Base-by-base conservation (phyloP, 2,329 filamentous ascomycete species). In the Diaporthe vaccinii region DNA sequence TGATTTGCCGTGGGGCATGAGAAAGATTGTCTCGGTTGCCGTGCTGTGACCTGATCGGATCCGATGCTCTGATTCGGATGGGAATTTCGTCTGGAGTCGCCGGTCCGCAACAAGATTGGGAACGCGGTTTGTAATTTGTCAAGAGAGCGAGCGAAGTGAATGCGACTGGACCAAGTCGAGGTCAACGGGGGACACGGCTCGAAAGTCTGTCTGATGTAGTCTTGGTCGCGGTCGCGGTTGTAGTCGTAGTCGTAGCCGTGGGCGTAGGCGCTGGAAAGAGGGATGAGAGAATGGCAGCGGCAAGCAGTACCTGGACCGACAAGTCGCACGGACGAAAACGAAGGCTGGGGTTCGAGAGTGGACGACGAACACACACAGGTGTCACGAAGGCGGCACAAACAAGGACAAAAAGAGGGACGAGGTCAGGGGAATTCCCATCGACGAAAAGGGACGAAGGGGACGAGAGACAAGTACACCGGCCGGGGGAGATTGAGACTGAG, bases 271-370 rank as follows among this genome's bases (percentile, higher is more conserved):
- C 62, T 61, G 22, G 31, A 55, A 39, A 53, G 57, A 72, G 57
- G 44, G 6, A 57, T 31, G 53, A 55, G 57, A 53, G 62, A 68
- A 25, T 36, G 44, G 44, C 62, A 68, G 62, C 62, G 44, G 46
- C 62, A n/a, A 67, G 62, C 62, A 67, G 62, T 51, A 49, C 62
- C 58, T 62, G 57, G 57, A 36, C 57, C n/a, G 55, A 61, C 67
- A 58, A 73, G 44, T 73, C 58, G 70, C 70, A 61, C 70, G 59
- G 57, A 62, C 57, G 70, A 53, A 55, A 72, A 62, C 28, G 57
- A 44, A 36, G 28, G 39, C 44, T 72, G 53, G 69, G 41, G 34
- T 49, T 61, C 34, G 31, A 65, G 49, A 34, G 71, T 55, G 34
- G 65, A 69, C 65, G 25, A 36, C 34, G 41, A 53, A 68, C 46